phyloP scores from a whole-genome alignment of 2,329 filamentous ascomycete species.

The Alternaria panax region DNA sequence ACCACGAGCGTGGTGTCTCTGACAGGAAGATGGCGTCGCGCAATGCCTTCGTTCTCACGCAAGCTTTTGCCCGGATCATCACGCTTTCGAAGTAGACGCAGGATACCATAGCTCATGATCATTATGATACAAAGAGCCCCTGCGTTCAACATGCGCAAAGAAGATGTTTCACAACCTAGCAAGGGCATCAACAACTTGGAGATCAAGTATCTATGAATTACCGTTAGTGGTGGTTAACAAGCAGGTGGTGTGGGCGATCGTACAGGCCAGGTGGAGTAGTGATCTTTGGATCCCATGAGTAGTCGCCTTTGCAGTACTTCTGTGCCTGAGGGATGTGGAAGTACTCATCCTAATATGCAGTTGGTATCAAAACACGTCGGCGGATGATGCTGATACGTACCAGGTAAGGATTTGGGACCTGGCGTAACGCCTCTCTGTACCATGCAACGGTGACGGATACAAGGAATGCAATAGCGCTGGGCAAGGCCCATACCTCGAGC shows the following conservation, averaged over 20 bases:
- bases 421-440: conserved; percentile 52
- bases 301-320: conserved; percentile 76
- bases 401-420: conserved; percentile 66
- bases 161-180: conserved; percentile 51
- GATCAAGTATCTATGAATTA: conserved; percentile 50
- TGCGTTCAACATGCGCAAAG: conserved; percentile 51
- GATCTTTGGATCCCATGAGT: conserved; percentile 93
- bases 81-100: conserved; percentile 23
- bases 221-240: conserved; percentile 36
- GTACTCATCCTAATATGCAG: conserved; percentile 71
- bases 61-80: neutral
- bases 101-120: conserved; percentile 37
- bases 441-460: conserved; percentile 34
- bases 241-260: conserved; percentile 22
- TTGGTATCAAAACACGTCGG: conserved; percentile 5
- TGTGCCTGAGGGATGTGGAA: conserved; percentile 94
- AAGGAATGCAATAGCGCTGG: conserved; percentile 29
- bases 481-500: conserved; percentile 33
- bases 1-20: conserved; percentile 46
- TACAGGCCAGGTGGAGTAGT: conserved; percentile 89
- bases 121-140: conserved; percentile 48
- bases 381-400: conserved; percentile 48
- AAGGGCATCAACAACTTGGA: conserved; percentile 49
- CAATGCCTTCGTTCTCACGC: neutral
- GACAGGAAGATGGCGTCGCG: neutral